phyloP scores from a whole-genome alignment of 2,329 filamentous ascomycete species.

The Fusarium humuli region DNA sequence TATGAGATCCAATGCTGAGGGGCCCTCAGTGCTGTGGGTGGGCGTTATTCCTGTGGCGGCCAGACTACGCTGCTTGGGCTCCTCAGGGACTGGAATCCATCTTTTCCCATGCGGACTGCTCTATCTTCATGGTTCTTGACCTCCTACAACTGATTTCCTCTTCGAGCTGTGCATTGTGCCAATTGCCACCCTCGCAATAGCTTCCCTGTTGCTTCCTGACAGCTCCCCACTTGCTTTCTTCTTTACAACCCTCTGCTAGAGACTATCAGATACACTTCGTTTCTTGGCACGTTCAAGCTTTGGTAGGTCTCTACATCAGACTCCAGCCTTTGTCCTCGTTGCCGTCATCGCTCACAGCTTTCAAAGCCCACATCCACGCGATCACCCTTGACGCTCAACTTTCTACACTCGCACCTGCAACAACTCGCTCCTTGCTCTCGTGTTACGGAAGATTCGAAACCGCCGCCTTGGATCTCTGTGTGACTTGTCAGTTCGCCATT shows the following conservation, averaged over 20 bases:
- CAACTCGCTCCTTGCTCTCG: constrained; percentile 35
- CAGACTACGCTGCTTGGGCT: constrained; percentile 31
- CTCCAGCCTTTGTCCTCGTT: constrained; percentile 37
- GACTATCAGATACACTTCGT: constrained; percentile 19
- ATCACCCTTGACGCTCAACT: constrained; percentile 38
- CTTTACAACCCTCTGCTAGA: constrained; percentile 25
- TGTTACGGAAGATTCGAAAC: constrained; percentile 39
- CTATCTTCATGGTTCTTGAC: constrained; percentile 41
- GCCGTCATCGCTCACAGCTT: constrained; percentile 44
- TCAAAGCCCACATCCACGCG: constrained; percentile 34
- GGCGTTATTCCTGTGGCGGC: constrained; percentile 46
- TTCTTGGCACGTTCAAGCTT: constrained; percentile 37
- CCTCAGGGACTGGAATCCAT: constrained; percentile 46
- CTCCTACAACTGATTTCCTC: constrained; percentile 38
- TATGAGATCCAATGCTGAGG: constrained; percentile 31
- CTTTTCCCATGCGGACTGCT: constrained; percentile 45
- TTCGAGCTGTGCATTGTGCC: constrained; percentile 27
- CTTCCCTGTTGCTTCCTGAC: constrained; percentile 28
- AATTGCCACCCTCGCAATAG: constrained; percentile 36
- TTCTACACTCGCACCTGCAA: constrained; percentile 33
- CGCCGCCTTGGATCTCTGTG: constrained; percentile 38
- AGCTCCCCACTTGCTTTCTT: constrained; percentile 30
- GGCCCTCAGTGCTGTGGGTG: constrained; percentile 36
- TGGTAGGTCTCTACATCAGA: constrained; percentile 43
- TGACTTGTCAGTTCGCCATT: constrained; percentile 37